Base-by-base conservation (phyloP, 2,329 filamentous ascomycete genomes). In the Furcasterigmium furcatum region DNA sequence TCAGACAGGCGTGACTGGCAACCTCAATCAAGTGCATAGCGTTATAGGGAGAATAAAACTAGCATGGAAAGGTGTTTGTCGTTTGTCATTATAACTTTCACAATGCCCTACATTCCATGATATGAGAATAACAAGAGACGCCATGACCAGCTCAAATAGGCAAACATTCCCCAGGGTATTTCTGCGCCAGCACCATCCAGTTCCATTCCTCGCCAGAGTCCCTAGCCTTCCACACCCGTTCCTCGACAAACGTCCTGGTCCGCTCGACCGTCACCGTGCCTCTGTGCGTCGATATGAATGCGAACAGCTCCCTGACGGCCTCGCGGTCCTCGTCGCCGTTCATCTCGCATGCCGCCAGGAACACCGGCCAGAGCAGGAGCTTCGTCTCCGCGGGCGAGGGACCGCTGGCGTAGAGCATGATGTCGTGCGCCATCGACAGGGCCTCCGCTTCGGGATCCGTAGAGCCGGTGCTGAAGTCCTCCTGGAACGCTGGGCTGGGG, bases 341-440 rank as follows among this genome's bases (percentile, higher is more conserved):
- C 49, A 62, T 43, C 35, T 64, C 61, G 29, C 56, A 61, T 9
- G 55, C 52, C 2, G 58, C 58, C 4, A 63, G 43, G 43, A 63
- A 56, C 4, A 58, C 52, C 3, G 60, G 59, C 60, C 59, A 64
- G 10, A 61, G 40, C 8, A 58, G 51, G 43, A 61, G 57, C 42
- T 57, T 57, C 16, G 60, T 41, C 43, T 62, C 57, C 4, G 55
- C 55, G 2, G 53, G 46, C 7, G 40, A 19, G 6, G 47, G 47
- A 3, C 46, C 52, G 20, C 42, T 52, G 3, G 54, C 51, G 46
- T 60, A 55, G 21, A 57, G 47, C 36, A 62, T 47, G n/a, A 62
- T 50, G 16, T 62, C 58, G 43, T 58, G 59, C 13, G 59, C 59
- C 48, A 53, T 56, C 3, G 46, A 44, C 4, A 60, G 39, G 2